These are phyloP conservation scores for Trichoderma endophyticum DNA, from an alignment of 2,329 filamentous ascomycete genomes.

Conservation along the genomic window DNA sequence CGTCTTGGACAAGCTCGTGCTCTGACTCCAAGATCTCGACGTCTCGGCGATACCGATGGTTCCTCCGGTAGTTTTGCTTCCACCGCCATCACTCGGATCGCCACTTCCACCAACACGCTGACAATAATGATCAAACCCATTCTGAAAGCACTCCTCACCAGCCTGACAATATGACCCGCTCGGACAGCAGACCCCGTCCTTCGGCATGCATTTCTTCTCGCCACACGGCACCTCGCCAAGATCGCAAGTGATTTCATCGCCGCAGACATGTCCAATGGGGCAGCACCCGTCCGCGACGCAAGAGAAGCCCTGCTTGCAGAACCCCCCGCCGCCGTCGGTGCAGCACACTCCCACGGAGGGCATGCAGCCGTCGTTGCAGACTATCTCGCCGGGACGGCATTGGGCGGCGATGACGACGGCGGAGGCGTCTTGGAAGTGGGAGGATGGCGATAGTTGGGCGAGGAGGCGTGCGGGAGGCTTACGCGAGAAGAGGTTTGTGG, in stretches of 20 bases:
- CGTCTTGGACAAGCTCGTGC: background rate
- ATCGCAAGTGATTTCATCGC: background rate
- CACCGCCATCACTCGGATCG: background rate
- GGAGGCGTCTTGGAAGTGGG: background rate
- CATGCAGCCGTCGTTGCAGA: conserved; percentile 8
- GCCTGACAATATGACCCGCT: background rate
- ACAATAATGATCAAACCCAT: background rate
- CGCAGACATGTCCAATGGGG: background rate
- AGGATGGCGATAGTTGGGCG: background rate
- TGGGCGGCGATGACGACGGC: background rate
- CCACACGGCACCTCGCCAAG: conserved; percentile 2
- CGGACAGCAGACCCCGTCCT: background rate
- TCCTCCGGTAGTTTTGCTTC: background rate
- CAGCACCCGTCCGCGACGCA: conserved; percentile 1
- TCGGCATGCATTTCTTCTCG: background rate
- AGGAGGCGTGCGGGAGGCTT: conserved; percentile 8
- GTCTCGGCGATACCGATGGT: background rate
- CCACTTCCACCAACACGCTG: background rate
- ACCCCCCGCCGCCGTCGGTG: background rate
- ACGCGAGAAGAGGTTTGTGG: background rate
- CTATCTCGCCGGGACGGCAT: background rate
- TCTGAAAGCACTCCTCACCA: background rate
- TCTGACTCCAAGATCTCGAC: background rate
- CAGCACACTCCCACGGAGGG: background rate
- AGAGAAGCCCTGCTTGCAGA: background rate